Base-by-base conservation (phyloP, 1,139 yeast species). In the Kodamaea plutei region DNA sequence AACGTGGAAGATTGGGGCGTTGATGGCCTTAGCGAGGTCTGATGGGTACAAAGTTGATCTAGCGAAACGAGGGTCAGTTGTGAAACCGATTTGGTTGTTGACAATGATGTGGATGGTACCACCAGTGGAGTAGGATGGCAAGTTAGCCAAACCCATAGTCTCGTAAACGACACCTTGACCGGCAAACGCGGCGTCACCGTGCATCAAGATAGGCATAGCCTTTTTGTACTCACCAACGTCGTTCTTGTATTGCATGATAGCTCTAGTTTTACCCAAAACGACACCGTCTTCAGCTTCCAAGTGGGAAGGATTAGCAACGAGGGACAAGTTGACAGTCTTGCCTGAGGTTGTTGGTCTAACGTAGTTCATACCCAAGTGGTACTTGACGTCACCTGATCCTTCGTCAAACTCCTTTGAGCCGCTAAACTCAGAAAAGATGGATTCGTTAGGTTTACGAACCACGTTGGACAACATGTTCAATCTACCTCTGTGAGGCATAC, bases 401-500 rank as follows among this genome's bases (percentile, higher is more conserved):
- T 82, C 89, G 54, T 81, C 84, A 46, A 81, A 76, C 51, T 79
- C 79, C 51, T 82, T 76, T 17, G 95, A 84, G 44, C 98, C 98
- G 36, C 91, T 73, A 61, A 91, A 91, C 69, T 91, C 99, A 31
- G 93, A 81, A 62, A 91, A 91, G 57, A 91, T 93, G 29, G 96
- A 87, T 71, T 91, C 97, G 58, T 91, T 89, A 52, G 98, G 97
- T 64, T 91, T 91, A 70, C 98, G 84, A 31, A 91, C 96, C 52
- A 91, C 98, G 66, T 91, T 91, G 39, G 96, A 87, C 64, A 91
- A 76, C 83, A 91, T 89, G 63, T 91, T 91, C 54, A 91, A 75
- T 72, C 99, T 83, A 67, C 99, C 99, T 76, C 99, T 87, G 66
- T 91, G 98, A 36, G 99, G 96, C 98, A 91, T 91, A 70, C 99